phyloP scores from a whole-genome alignment of 495 filamentous ascomycete genomes.

The Clohesyomyces aquaticus region DNA sequence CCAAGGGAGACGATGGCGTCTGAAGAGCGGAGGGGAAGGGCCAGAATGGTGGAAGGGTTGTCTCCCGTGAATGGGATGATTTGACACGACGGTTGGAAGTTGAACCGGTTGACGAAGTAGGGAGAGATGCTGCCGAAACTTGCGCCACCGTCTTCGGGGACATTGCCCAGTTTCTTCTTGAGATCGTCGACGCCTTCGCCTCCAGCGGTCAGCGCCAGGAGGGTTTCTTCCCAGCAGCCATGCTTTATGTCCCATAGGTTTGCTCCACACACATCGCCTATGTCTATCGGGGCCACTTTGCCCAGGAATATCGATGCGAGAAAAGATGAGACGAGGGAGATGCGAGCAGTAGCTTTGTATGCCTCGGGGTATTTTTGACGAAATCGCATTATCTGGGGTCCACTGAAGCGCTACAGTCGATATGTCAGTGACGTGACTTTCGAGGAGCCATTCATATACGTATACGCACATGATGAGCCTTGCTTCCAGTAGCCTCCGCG shows the following conservation, averaged over 20 bases:
- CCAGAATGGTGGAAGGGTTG: slow-evolving; percentile 93
- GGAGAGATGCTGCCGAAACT: slow-evolving; percentile 71
- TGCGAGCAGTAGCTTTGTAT: slow-evolving; percentile 78
- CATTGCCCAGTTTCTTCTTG: slow-evolving; percentile 76
- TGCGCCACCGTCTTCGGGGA: slow-evolving; percentile 77
- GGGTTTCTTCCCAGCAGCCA: slow-evolving; percentile 69
- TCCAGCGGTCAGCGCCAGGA: slow-evolving; percentile 78
- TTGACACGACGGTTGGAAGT: slow-evolving; percentile 73
- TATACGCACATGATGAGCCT: slow-evolving; percentile 80
- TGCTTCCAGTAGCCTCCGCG: slow-evolving; percentile 81
- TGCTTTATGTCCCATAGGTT: slow-evolving; percentile 90
- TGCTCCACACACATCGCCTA: slow-evolving; percentile 94
- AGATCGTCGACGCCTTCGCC: slow-evolving; percentile 67
- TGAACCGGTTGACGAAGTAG: slow-evolving; percentile 79
- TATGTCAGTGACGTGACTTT: slow-evolving; percentile 4
- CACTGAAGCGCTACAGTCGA: slow-evolving; percentile 81
- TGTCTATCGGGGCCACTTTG: slow-evolving; percentile 83
- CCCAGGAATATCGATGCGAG: slow-evolving; percentile 91
- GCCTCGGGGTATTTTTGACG: slow-evolving; percentile 75
- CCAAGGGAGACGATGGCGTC: slow-evolving; percentile 95
- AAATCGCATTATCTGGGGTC: slow-evolving; percentile 91
- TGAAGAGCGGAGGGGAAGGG: slow-evolving; percentile 78
- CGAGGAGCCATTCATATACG: slow-evolving; percentile 39
- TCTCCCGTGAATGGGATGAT: slow-evolving; percentile 91
- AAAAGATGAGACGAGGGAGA: slow-evolving; percentile 94